Conservation (phyloP, 768 basidiomycete species). For the Mycena vitilis region DNA sequence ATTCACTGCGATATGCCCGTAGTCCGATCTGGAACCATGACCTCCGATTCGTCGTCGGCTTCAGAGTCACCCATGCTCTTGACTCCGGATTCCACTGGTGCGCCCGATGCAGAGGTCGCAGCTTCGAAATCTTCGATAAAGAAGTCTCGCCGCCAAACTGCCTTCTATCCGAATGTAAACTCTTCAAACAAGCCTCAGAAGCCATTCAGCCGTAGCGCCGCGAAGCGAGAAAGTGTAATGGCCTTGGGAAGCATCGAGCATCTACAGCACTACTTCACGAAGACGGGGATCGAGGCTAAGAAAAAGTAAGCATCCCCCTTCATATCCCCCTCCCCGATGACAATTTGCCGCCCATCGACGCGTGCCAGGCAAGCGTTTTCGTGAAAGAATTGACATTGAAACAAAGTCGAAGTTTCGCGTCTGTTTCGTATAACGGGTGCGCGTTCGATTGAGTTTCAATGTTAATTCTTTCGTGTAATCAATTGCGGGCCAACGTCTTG, state of each 20-base stretch:
- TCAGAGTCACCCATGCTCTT: constrained; percentile 65
- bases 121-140: constrained; percentile 46
- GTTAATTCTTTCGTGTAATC: constrained; percentile 35
- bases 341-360: constrained; percentile 22
- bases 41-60: constrained; percentile 49
- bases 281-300: constrained; percentile 82
- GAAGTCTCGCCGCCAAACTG: constrained; percentile 74
- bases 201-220: constrained; percentile 90
- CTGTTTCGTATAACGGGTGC: constrained; percentile 13
- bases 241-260: constrained; percentile 96
- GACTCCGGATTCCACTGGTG: constrained; percentile 72
- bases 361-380: constrained; percentile 27
- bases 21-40: constrained; percentile 23
- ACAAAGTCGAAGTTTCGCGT: constrained; percentile 25
- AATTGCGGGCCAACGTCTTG: constrained; percentile 7
- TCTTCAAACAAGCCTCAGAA: constrained; percentile 79
- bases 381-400: constrained; percentile 37
- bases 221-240: constrained; percentile 94
- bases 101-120: constrained; percentile 39
- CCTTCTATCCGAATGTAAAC: constrained; percentile 83
- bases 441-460: constrained; percentile 31
- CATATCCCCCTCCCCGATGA: constrained; percentile 1
- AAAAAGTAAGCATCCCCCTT: constrained; percentile 65
- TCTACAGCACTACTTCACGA: constrained; percentile 94
- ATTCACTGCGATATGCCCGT: not conserved